A percentile compares a stretch with the other conserved stretches of the same genome.
These are phyloP conservation scores for Aureobasidium sp. DNA, from an alignment of 2,329 filamentous ascomycete species.

Conservation along the genomic window DNA sequence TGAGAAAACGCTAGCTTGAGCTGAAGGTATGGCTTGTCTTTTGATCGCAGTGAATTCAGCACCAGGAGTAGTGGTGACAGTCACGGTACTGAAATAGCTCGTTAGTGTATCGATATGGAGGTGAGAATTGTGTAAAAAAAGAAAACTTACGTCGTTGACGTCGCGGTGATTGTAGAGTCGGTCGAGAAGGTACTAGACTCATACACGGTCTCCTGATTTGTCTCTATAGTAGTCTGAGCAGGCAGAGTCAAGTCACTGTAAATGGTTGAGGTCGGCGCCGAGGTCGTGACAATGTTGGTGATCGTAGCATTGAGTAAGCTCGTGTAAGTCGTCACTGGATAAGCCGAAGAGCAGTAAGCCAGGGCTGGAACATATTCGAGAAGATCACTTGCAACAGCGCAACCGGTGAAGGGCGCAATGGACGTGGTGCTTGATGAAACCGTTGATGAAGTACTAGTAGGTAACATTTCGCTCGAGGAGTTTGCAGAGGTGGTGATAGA, in stretches of 20 bases:
- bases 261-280: neutral
- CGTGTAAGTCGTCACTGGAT: neutral
- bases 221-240: neutral
- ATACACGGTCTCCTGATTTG: neutral
- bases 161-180: neutral
- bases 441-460: no score
- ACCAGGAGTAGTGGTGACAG: neutral
- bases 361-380: neutral
- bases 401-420: neutral
- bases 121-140: no score
- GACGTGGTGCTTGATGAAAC: neutral
- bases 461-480: no score
- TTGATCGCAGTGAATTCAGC: neutral
- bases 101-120: neutral
- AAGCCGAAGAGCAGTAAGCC: slow-evolving; percentile 1
- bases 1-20: neutral
- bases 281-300: neutral
- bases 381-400: neutral
- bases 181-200: neutral
- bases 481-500: no score
- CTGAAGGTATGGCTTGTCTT: neutral
- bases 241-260: neutral
- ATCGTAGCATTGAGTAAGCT: neutral
- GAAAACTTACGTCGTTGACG: neutral
- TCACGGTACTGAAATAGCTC: neutral